Percentiles rank a stretch among this genome's conserved stretches.
Conservation (phyloP, 768 basidiomycete genomes). For the Naganishia antarctica region DNA sequence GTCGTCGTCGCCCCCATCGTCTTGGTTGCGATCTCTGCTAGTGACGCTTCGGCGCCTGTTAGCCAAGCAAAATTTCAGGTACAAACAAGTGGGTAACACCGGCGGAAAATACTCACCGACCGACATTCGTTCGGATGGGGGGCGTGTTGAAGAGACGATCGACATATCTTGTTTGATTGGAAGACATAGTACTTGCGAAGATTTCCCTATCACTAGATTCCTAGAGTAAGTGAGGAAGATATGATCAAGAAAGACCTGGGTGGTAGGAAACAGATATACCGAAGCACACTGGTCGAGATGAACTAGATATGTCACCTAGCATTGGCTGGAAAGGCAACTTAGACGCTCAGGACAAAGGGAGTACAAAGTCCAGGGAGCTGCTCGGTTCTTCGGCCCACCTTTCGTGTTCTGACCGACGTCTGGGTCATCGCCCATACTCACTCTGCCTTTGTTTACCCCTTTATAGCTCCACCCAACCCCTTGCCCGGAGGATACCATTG, state of each 20-base stretch:
- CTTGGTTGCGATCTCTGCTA: not conserved
- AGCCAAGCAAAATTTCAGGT: not conserved
- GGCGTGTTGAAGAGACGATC: constrained; percentile 17
- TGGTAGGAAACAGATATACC: no score
- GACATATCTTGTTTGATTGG: constrained; percentile 12
- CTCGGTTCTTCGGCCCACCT: not conserved
- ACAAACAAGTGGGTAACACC: not conserved
- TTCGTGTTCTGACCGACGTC: not conserved
- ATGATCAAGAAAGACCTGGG: no score
- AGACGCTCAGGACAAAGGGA: not conserved
- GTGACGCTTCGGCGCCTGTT: not conserved
- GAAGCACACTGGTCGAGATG: no score
- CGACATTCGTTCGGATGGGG: not conserved
- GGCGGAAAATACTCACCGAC: not conserved
- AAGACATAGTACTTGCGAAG: constrained; percentile 18
- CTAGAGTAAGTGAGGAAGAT: no score
- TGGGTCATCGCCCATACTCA: no score
- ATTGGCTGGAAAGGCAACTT: not conserved
- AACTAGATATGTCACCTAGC: no score
- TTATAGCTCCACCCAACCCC: no score
- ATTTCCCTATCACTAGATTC: no score
- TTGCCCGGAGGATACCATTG: no score
- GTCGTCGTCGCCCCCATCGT: not conserved
- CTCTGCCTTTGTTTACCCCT: no score
- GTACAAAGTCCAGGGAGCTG: not conserved